These are phyloP conservation scores for Talaromyces sp. DNA, from an alignment of 2,329 filamentous ascomycete species.

Conservation along the genomic window DNA sequence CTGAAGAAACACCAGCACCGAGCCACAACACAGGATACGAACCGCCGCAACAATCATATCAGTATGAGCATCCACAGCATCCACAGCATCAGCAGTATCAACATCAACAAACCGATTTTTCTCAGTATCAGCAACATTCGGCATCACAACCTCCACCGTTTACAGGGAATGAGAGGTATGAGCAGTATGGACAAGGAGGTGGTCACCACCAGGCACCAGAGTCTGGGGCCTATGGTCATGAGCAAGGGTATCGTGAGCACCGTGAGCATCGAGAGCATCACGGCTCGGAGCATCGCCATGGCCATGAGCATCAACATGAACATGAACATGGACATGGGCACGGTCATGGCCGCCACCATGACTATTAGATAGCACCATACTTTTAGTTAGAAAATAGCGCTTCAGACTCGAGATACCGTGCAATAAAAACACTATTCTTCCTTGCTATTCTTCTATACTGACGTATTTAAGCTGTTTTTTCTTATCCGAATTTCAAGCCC, in stretches of 20 bases:
- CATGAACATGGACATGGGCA: neutral
- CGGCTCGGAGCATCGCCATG: conserved; percentile 6
- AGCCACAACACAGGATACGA: conserved; percentile 23
- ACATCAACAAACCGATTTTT: conserved; percentile 9
- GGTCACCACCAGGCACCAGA: conserved; percentile 22
- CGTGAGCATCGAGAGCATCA: conserved; percentile 6
- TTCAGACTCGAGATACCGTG: neutral
- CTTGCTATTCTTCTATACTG: neutral
- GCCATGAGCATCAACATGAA: neutral
- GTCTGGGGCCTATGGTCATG: conserved; percentile 4
- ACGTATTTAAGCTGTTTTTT: too few relatives aligned
- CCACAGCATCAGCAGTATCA: neutral
- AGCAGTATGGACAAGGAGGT: conserved; percentile 17
- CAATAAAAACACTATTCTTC: neutral
- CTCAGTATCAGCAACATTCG: conserved; percentile 1
- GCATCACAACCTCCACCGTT: neutral
- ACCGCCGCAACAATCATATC: conserved; percentile 13
- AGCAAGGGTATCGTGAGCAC: conserved; percentile 14
- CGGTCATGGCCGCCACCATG: conserved; percentile 4
- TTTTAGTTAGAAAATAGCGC: neutral
- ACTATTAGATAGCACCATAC: conserved; percentile 6
- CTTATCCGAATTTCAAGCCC: too few relatives aligned
- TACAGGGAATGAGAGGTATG: conserved; percentile 19
- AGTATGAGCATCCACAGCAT: conserved; percentile 4
- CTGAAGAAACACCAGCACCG: conserved; percentile 25